phyloP scores from a whole-genome alignment of 495 filamentous ascomycete species.

The Haplographium delicatum region DNA sequence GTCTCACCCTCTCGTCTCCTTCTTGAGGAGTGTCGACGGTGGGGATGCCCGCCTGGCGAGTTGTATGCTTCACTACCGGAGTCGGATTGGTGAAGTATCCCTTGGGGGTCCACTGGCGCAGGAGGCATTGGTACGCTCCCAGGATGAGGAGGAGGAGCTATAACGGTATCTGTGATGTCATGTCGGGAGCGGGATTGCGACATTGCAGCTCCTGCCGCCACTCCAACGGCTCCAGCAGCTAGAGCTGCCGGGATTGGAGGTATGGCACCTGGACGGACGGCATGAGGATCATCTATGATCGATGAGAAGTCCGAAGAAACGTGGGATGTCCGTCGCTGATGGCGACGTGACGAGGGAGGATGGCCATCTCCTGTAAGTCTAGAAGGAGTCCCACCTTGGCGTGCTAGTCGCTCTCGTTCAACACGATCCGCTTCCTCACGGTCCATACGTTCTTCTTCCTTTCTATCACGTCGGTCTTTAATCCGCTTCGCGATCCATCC shows the following conservation, averaged over 20 bases:
- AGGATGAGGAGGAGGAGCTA: too few species aligned
- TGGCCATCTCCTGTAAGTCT: constrained; percentile 56
- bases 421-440: constrained; percentile 43
- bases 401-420: constrained; percentile 40
- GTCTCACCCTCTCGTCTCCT: constrained; percentile 38
- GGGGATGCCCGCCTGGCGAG: constrained; percentile 44
- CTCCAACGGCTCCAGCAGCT: constrained; percentile 23
- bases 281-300: constrained; percentile 21
- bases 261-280: constrained; percentile 23
- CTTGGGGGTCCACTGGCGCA: constrained; percentile 50
- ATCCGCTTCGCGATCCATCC: constrained; percentile 60
- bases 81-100: constrained; percentile 52
- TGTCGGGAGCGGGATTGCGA: constrained; percentile 25
- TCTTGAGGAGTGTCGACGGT: constrained; percentile 37
- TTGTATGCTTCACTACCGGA: constrained; percentile 51
- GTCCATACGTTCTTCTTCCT: constrained; percentile 60
- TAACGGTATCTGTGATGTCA: constrained; percentile 29
- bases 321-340: constrained; percentile 39
- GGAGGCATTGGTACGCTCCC: constrained; percentile 46
- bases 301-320: constrained; percentile 27
- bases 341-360: constrained; percentile 42
- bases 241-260: constrained; percentile 40
- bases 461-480: constrained; percentile 53
- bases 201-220: constrained; percentile 25
- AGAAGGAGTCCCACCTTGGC: constrained; percentile 28